These are phyloP conservation scores for Fusarium cicatricum DNA, from an alignment of 2,329 filamentous ascomycete species.

Conservation along the genomic window DNA sequence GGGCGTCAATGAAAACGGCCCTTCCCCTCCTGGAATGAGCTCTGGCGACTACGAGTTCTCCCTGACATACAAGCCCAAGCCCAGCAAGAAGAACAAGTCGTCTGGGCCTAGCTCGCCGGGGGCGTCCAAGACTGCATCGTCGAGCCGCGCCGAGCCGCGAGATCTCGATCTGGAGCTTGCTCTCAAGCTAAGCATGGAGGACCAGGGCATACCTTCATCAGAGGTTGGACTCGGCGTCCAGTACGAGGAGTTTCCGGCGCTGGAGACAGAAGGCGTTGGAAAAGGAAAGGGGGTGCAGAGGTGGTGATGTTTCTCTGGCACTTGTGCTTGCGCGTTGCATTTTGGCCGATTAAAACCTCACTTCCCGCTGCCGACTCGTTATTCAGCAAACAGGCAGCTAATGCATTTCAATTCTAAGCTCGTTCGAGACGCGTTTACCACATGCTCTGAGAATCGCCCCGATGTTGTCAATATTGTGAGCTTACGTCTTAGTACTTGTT, in stretches of 20 bases:
- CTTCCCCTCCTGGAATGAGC: slow-evolving; percentile 56
- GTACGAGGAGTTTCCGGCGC: slow-evolving; percentile 51
- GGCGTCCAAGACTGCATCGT: slow-evolving; percentile 45
- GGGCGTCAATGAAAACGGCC: slow-evolving; percentile 56
- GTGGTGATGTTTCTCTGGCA: slow-evolving; percentile 33
- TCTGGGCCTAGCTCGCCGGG: slow-evolving; percentile 46
- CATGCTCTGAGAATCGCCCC: neutral
- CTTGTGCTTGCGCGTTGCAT: neutral
- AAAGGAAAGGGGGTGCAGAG: slow-evolving; percentile 52
- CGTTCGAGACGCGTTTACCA: neutral
- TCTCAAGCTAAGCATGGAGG: slow-evolving; percentile 66
- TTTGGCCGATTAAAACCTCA: neutral
- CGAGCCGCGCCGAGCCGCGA: slow-evolving; percentile 32
- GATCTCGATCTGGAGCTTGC: slow-evolving; percentile 70
- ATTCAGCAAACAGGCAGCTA: neutral
- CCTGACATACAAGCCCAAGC: slow-evolving; percentile 57
- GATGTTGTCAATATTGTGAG: neutral
- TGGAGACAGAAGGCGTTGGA: slow-evolving; percentile 52
- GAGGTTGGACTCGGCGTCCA: slow-evolving; percentile 22
- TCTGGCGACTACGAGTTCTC: slow-evolving; percentile 61
- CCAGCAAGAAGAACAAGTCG: slow-evolving; percentile 52
- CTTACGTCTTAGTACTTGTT: neutral
- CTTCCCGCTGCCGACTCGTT: neutral
- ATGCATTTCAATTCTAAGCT: slow-evolving; percentile 1
- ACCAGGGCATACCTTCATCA: slow-evolving; percentile 50